Evolutionary conservation across 2,329 filamentous ascomycete species (phyloP).

Genomic region (Penicillium sumatraense): DNA sequence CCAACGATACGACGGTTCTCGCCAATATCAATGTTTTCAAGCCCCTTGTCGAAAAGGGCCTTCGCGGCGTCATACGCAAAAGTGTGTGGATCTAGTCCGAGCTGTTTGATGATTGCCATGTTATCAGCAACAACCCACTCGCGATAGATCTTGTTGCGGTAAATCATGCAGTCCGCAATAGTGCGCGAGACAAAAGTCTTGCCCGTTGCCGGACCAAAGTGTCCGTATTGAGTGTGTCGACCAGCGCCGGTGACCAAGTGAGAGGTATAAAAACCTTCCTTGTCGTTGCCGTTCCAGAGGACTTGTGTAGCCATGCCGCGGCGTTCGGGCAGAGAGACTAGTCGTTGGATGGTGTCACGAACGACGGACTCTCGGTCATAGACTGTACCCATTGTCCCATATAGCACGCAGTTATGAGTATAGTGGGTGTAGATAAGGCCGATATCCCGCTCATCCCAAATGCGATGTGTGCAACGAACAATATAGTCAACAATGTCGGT

Average conservation of each 20-base stretch:
- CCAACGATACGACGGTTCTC: constrained; percentile 10
- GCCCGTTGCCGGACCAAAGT: constrained; percentile 8
- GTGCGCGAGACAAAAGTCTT: constrained; percentile 9
- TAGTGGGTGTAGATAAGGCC: constrained; percentile 12
- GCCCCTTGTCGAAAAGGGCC: constrained; percentile 6
- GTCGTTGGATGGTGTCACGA: constrained; percentile 10
- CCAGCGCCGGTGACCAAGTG: constrained; percentile 9
- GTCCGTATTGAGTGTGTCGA: constrained; percentile 10
- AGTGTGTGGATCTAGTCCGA: constrained; percentile 3
- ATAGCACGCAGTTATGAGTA: constrained; percentile 10
- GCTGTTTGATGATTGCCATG: constrained; percentile 11
- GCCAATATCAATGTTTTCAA: constrained; percentile 8
- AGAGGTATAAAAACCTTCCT: constrained; percentile 9
- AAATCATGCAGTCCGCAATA: constrained; percentile 13
- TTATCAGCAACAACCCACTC: constrained; percentile 12
- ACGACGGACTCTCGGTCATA: constrained; percentile 10
- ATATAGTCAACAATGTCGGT: constrained; percentile 13
- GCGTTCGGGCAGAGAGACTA: constrained; percentile 8
- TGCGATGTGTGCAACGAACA: constrained; percentile 9
- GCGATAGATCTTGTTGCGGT: constrained; percentile 8
- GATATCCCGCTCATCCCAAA: constrained; percentile 12
- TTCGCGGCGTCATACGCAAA: constrained; percentile 6
- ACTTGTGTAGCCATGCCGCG: constrained; percentile 12
- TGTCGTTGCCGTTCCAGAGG: constrained; percentile 9
- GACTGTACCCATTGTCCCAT: constrained; percentile 9